Evolutionary conservation across 441 rosid genomes (phyloP), one percentile per base, ranked within the genome.

Genomic region (Brassica balearica): DNA sequence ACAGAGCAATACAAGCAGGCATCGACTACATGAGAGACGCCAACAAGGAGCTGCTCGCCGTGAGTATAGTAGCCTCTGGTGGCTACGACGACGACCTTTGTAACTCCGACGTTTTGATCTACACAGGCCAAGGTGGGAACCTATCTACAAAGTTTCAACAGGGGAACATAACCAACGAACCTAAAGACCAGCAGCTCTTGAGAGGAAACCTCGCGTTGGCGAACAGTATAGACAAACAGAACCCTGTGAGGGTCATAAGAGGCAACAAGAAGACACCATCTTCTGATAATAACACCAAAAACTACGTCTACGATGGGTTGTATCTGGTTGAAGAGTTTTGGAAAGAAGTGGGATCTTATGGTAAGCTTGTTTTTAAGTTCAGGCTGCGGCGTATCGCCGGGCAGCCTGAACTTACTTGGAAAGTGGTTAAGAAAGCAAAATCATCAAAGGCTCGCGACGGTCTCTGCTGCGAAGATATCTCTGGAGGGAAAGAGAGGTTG

Each of bases 321-420:
- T 89, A 94, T 79, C 17, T 83, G 73, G 98, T 88, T 73, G 89
- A 91, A 53, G 70, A 81, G 61, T 80, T 3, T 12, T 87, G 91
- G 93, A 83, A 87, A 68, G 94, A 86, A 69, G 29, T 15, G 23
- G 95, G 93, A 14, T 80, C 84, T 15, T 88, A 85, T 71, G 91
- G 91, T 14, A 91, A 88, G 84, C 85, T 80, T n/a, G 90, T 91
- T 19, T 94, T 76, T 65, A 92, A 88, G 88, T 92, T 87, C 68
- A 82, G 12, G 78, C 72, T 94, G 72, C 83, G 73, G 51, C 82
- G 96, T 73, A 78, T 88, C 48, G 88, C 86, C 4, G 92, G 89
- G 80, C 96, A 92, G 76, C 91, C 95, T 0, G 94, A 92, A 82
- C 91, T 94, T 25, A 85, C 96, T 66, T 89, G 90, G 95, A 89